Percentiles rank a stretch among this genome's conserved stretches.
Conservation (phyloP, 352 stramenopile species). For the Elongisporangium anandrum region DNA sequence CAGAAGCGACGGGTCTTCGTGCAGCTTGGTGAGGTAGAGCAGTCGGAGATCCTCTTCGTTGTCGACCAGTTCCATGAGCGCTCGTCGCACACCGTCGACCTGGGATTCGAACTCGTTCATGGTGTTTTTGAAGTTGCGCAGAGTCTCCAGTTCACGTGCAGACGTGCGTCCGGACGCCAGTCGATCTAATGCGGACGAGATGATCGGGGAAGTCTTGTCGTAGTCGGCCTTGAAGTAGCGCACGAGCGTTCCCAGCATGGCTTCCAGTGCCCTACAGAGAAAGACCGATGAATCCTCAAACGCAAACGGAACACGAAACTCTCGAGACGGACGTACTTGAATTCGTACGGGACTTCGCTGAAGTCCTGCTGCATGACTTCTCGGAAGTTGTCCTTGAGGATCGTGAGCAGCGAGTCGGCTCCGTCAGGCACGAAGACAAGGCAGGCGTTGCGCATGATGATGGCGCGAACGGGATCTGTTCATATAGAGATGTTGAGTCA, state of each 20-base stretch:
- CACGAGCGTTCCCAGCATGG: constrained; percentile 53
- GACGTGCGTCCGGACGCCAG: constrained; percentile 44
- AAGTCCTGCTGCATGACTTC: constrained; percentile 37
- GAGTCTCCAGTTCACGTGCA: constrained; percentile 49
- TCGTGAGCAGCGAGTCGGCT: constrained; percentile 52
- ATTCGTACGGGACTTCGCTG: constrained; percentile 56
- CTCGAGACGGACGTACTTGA: constrained; percentile 41
- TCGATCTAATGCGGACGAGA: constrained; percentile 44
- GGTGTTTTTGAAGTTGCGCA: constrained; percentile 63
- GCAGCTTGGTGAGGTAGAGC: constrained; percentile 64
- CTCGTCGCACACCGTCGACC: constrained; percentile 51
- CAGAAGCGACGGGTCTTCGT: constrained; percentile 48
- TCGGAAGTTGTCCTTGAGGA: constrained; percentile 60
- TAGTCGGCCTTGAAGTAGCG: constrained; percentile 56
- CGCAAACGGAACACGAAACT: not conserved
- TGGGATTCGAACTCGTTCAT: constrained; percentile 73
- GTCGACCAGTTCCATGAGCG: constrained; percentile 64
- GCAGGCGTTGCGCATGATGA: constrained; percentile 69
- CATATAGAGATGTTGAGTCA: constrained; percentile 1
- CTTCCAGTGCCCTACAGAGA: constrained; percentile 39
- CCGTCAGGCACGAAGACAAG: constrained; percentile 54
- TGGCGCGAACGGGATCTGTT: constrained; percentile 61
- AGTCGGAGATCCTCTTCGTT: constrained; percentile 63
- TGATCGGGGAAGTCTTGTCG: constrained; percentile 35
- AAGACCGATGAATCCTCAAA: constrained; percentile 1